Conservation (phyloP, 2,329 filamentous ascomycete genomes). For the Chaetothyriales sp. region DNA sequence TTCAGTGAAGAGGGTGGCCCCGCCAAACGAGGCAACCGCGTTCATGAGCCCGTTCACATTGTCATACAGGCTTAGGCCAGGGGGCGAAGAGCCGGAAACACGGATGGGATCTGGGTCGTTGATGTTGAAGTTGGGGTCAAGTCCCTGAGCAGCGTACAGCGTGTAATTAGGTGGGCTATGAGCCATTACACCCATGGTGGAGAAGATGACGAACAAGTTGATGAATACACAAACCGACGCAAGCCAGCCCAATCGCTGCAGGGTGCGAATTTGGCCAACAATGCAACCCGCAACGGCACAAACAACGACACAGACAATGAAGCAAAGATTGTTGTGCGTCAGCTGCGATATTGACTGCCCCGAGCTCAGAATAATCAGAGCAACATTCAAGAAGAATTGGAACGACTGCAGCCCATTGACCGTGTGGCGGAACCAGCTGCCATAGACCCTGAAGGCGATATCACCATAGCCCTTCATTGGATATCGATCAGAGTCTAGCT, state of each 20-base stretch:
- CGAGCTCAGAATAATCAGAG: constrained; percentile 37
- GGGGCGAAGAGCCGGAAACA: constrained; percentile 5
- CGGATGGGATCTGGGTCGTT: constrained; percentile 27
- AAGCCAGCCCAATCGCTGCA: constrained; percentile 40
- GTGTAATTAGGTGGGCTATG: constrained; percentile 36
- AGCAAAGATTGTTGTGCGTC: constrained; percentile 36
- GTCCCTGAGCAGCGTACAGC: constrained; percentile 19
- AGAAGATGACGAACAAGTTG: constrained; percentile 40
- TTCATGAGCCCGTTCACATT: constrained; percentile 39
- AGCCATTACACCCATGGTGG: constrained; percentile 40
- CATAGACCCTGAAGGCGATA: constrained; percentile 27
- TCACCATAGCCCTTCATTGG: constrained; percentile 29
- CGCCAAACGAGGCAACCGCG: constrained; percentile 44
- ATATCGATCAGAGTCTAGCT: constrained; percentile 28
- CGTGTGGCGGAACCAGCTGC: constrained; percentile 23
- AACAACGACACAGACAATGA: constrained; percentile 37
- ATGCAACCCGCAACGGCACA: constrained; percentile 38
- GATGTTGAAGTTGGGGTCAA: constrained; percentile 25
- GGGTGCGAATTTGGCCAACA: constrained; percentile 41
- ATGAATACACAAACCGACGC: constrained; percentile 43
- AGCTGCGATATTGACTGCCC: constrained; percentile 42
- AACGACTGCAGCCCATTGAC: constrained; percentile 27
- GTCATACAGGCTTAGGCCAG: constrained; percentile 28
- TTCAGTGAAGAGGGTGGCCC: constrained; percentile 42
- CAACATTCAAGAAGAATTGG: constrained; percentile 36